phyloP scores from a whole-genome alignment of 2,329 filamentous ascomycete species.

The Tolypocladium guangdongense region DNA sequence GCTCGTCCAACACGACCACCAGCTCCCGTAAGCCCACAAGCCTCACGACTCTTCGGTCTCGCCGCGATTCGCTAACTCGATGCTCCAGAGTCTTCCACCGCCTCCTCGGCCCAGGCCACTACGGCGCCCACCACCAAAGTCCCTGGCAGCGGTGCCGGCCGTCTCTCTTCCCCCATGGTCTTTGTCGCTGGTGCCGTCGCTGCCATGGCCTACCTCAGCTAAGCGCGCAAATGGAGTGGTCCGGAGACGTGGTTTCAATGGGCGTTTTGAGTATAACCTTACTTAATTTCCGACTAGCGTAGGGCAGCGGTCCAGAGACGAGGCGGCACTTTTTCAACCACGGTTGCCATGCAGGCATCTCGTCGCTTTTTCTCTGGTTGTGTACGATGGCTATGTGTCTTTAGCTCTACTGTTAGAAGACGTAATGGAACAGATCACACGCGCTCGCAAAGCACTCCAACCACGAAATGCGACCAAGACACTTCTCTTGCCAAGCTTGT shows the following conservation, averaged over 20 bases:
- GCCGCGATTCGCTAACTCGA: neutral
- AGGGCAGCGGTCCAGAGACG: neutral
- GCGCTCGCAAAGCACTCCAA: neutral
- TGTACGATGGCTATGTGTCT: neutral
- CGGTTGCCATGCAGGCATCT: neutral
- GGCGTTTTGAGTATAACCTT: neutral
- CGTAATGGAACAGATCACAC: neutral
- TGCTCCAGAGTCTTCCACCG: neutral
- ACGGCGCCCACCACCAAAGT: slow-evolving; percentile 11
- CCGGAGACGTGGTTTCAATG: neutral
- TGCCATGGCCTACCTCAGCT: slow-evolving; percentile 22
- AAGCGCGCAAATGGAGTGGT: slow-evolving; percentile 4
- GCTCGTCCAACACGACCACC: slow-evolving; percentile 10
- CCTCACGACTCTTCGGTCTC: too few species aligned
- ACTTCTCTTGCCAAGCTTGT: neutral
- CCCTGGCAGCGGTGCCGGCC: slow-evolving; percentile 17
- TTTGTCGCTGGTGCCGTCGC: slow-evolving; percentile 22
- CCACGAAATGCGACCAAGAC: neutral
- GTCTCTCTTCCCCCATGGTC: slow-evolving; percentile 19
- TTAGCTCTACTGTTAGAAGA: neutral
- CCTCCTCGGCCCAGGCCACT: neutral
- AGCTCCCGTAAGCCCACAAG: neutral
- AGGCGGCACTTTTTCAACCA: neutral
- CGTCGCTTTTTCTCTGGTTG: neutral
- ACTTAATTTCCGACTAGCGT: neutral